Percentiles rank a stretch among this genome's conserved stretches.
These are phyloP conservation scores for Cinchona pubescens DNA, from an alignment of 257 asterid genomes.

Conservation along the genomic window DNA sequence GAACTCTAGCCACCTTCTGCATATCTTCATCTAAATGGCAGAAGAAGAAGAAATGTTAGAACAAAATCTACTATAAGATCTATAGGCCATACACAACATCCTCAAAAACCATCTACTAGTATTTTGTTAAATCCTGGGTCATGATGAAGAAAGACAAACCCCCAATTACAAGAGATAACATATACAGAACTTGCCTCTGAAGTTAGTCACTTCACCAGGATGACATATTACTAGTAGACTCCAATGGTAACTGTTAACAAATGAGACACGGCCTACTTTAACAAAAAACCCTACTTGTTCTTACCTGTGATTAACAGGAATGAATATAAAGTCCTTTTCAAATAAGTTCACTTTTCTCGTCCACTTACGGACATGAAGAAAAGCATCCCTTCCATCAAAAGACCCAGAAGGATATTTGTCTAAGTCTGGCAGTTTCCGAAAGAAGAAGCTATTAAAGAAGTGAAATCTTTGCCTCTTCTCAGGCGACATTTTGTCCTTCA, in stretches of 20 bases:
- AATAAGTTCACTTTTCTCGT: constrained; percentile 86
- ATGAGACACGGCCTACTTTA: constrained; percentile 9
- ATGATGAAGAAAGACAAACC: constrained; percentile 12
- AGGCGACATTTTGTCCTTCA: constrained; percentile 54
- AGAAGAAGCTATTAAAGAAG: constrained; percentile 93
- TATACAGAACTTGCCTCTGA: constrained; percentile 59
- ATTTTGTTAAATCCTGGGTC: no score
- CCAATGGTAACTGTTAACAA: constrained; percentile 81
- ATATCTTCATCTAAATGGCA: constrained; percentile 44
- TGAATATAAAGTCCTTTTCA: constrained; percentile 79
- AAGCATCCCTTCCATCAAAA: constrained; percentile 84
- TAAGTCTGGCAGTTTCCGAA: constrained; percentile 88
- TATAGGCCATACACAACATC: constrained; percentile 14
- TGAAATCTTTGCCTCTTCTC: constrained; percentile 63
- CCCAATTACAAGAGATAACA: background rate
- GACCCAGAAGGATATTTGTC: constrained; percentile 88
- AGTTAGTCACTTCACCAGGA: constrained; percentile 69
- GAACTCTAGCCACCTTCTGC: constrained; percentile 34
- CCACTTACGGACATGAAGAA: constrained; percentile 96
- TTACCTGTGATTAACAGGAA: constrained; percentile 95
- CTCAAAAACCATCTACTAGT: background rate
- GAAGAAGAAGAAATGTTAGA: constrained; percentile 2
- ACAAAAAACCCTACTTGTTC: constrained; percentile 1
- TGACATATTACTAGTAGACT: constrained; percentile 83
- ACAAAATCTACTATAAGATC: background rate